phyloP scores from a whole-genome alignment of 1,139 yeast genomes.

The Neolecta irregularis region DNA sequence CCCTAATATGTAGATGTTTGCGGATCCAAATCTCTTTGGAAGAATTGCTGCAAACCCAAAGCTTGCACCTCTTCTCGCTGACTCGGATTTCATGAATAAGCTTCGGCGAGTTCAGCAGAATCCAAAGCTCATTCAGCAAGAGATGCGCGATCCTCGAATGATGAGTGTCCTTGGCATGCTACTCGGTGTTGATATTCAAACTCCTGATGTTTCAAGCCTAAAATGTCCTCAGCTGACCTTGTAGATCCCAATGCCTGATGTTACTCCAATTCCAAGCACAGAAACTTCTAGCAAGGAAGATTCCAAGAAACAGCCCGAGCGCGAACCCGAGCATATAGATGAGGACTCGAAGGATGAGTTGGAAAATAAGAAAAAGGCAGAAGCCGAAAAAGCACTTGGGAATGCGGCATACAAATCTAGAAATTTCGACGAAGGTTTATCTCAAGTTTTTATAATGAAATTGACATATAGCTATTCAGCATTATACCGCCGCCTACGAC shows the following conservation, averaged over 20 bases:
- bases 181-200: constrained; percentile 76
- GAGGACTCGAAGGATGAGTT: constrained; percentile 25
- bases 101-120: constrained; percentile 49
- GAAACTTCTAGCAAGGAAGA: constrained; percentile 13
- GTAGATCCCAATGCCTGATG: constrained; percentile 10
- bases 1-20: constrained; percentile 33
- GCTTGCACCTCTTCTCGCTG: constrained; percentile 74
- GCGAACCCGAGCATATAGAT: constrained; percentile 18
- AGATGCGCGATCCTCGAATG: constrained; percentile 57
- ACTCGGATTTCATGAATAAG: constrained; percentile 67
- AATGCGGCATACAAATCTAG: constrained; percentile 73
- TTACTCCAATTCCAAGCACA: constrained; percentile 17
- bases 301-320: constrained; percentile 20
- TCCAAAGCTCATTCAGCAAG: constrained; percentile 30
- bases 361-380: constrained; percentile 44
- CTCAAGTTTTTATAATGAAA: too few relatives aligned
- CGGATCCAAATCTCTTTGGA: constrained; percentile 62
- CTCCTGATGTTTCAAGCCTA: too few relatives aligned
- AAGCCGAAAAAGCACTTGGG: constrained; percentile 69
- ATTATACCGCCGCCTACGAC: constrained; percentile 79
- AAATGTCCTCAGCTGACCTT: too few relatives aligned
- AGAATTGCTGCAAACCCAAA: constrained; percentile 73
- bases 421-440: constrained; percentile 79
- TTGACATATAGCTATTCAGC: constrained; percentile 82
- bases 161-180: constrained; percentile 79